These are phyloP conservation scores for Monilinia fructicola DNA, from an alignment of 2,329 filamentous ascomycete genomes.

Conservation along the genomic window DNA sequence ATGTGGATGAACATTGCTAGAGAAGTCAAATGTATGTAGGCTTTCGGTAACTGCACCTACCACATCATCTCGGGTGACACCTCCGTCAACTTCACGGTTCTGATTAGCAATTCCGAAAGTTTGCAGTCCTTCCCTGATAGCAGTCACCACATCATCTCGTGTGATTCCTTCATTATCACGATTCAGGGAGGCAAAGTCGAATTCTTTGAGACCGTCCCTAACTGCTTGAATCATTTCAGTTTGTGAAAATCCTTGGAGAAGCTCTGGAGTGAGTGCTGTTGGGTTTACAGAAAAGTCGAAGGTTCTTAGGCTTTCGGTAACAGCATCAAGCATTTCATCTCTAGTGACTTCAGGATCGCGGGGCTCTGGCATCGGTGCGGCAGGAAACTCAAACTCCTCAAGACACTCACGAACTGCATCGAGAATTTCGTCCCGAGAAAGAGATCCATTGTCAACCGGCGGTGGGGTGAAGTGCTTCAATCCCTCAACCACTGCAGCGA, in stretches of 20 bases:
- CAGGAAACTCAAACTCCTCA: constrained; percentile 77
- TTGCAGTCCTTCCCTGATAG: constrained; percentile 82
- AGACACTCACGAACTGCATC: constrained; percentile 82
- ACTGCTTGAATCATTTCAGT: constrained; percentile 86
- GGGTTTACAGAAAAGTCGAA: constrained; percentile 48
- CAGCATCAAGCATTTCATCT: constrained; percentile 63
- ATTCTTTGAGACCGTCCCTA: constrained; percentile 80
- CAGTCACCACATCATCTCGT: constrained; percentile 78
- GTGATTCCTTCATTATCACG: constrained; percentile 70
- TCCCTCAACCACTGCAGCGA: constrained; percentile 80
- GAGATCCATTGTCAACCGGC: constrained; percentile 65
- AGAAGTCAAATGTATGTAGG: constrained; percentile 78
- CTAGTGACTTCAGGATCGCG: constrained; percentile 55
- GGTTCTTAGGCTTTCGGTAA: constrained; percentile 57
- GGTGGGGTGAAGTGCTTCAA: constrained; percentile 79
- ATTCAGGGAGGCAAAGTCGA: constrained; percentile 68
- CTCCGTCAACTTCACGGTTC: constrained; percentile 52
- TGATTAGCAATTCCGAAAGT: constrained; percentile 66
- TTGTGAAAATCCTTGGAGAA: constrained; percentile 61
- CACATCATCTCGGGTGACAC: constrained; percentile 67
- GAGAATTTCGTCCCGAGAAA: constrained; percentile 81
- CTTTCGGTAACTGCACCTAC: constrained; percentile 84
- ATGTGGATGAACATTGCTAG: constrained; percentile 58
- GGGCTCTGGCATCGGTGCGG: constrained; percentile 58
- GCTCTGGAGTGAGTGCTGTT: constrained; percentile 47